Percentiles rank a stretch among this genome's conserved stretches.
These are phyloP conservation scores for Verbascum thapsus DNA, from an alignment of 257 asterid genomes.

Conservation along the genomic window DNA sequence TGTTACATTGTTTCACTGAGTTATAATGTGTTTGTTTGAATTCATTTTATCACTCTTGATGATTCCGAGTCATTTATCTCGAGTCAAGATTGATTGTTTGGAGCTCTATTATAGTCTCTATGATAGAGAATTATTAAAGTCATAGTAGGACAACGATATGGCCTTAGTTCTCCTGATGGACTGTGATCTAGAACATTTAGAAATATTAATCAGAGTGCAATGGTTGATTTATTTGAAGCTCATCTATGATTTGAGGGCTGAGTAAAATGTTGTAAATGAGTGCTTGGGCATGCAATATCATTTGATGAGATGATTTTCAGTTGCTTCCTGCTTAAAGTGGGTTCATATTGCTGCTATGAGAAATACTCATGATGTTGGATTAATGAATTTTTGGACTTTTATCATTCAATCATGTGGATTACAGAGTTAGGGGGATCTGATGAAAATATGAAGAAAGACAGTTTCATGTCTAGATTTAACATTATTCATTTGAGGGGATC, in stretches of 20 bases:
- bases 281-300: neutral
- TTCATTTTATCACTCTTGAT: neutral
- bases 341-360: neutral
- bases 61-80: neutral
- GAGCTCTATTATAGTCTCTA: neutral
- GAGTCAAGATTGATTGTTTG: constrained; percentile 1
- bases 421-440: neutral
- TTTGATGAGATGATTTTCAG: neutral
- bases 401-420: neutral
- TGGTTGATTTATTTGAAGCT: constrained; percentile 2
- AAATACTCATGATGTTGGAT: neutral
- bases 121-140: neutral
- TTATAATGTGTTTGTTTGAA: neutral
- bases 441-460: neutral
- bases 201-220: neutral
- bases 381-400: neutral
- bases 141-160: neutral
- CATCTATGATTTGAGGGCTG: neutral
- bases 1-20: too few relatives aligned
- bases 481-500: too few relatives aligned
- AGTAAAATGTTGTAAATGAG: neutral
- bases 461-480: neutral
- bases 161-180: neutral
- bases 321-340: neutral
- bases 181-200: neutral